phyloP scores from a whole-genome alignment of 768 basidiomycete species.

The Nidularia pulvinata region DNA sequence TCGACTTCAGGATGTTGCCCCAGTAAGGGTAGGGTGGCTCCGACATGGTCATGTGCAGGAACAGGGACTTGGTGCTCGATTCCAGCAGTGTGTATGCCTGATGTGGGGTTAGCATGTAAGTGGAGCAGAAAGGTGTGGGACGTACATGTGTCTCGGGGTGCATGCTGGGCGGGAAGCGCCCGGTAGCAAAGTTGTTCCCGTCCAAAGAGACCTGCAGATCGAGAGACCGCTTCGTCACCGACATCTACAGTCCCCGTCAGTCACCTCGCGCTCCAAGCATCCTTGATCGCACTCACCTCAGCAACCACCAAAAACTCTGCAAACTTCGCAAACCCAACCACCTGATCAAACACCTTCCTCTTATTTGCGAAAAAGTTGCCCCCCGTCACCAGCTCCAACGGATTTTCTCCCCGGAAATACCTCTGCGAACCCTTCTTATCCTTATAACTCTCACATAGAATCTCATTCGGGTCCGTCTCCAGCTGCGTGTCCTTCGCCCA shows the following conservation, averaged over 20 bases:
- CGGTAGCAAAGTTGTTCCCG: slow-evolving; percentile 81
- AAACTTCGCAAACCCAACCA: slow-evolving; percentile 97
- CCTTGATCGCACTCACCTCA: slow-evolving; percentile 53
- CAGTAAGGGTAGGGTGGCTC: slow-evolving; percentile 72
- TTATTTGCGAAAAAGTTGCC: slow-evolving; percentile 68
- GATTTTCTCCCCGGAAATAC: slow-evolving; percentile 52
- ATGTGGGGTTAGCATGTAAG: not conserved
- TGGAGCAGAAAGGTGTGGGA: slow-evolving; percentile 3
- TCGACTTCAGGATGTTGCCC: slow-evolving; percentile 94
- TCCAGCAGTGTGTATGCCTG: slow-evolving; percentile 95
- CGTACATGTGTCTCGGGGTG: slow-evolving; percentile 87
- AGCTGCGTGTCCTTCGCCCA: slow-evolving; percentile 87
- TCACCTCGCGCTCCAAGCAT: not conserved
- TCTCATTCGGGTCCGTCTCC: slow-evolving; percentile 81
- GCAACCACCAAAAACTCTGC: slow-evolving; percentile 97
- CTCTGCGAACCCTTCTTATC: slow-evolving; percentile 83
- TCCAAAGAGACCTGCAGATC: slow-evolving; percentile 93
- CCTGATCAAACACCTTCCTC: slow-evolving; percentile 78
- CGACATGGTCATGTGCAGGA: slow-evolving; percentile 95
- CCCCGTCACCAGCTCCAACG: slow-evolving; percentile 81
- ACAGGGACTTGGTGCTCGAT: slow-evolving; percentile 90
- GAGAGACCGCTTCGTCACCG: slow-evolving; percentile 55
- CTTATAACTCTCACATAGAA: slow-evolving; percentile 88
- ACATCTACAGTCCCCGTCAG: slow-evolving; percentile 24
- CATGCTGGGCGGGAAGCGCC: slow-evolving; percentile 90